These are phyloP conservation scores for Metschnikowia matae DNA, from an alignment of 805 yeast genomes.

Conservation along the genomic window DNA sequence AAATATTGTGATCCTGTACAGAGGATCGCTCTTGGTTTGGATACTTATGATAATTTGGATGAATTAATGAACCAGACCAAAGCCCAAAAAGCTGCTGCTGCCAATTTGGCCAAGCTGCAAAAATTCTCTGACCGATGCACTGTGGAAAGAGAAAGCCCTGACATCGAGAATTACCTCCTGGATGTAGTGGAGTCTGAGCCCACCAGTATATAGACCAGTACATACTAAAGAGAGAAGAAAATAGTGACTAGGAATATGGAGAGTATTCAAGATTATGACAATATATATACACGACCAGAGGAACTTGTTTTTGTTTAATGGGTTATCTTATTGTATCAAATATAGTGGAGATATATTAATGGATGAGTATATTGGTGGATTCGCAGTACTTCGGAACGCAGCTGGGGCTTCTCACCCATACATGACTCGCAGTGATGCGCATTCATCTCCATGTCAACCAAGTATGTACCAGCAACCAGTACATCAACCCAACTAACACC, in stretches of 20 bases:
- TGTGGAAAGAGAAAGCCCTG: not conserved
- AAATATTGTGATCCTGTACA: constrained; percentile 22
- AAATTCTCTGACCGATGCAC: not conserved
- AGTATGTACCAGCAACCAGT: not conserved
- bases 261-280: no score
- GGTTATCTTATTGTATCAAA: no score
- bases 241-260: no score
- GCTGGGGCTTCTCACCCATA: no score
- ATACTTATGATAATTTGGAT: constrained; percentile 14
- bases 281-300: no score
- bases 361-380: no score
- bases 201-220: not conserved
- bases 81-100: constrained; percentile 1
- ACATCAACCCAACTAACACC: not conserved
- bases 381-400: no score
- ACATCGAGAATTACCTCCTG: not conserved
- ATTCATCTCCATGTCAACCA: not conserved
- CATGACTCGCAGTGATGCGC: not conserved
- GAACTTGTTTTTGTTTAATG: no score
- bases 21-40: constrained; percentile 15
- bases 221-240: no score
- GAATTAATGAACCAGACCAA: not conserved
- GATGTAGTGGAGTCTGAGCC: not conserved
- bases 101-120: not conserved
- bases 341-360: no score